phyloP scores from a whole-genome alignment of 2,329 filamentous ascomycete genomes.

The Penicillium sp. region DNA sequence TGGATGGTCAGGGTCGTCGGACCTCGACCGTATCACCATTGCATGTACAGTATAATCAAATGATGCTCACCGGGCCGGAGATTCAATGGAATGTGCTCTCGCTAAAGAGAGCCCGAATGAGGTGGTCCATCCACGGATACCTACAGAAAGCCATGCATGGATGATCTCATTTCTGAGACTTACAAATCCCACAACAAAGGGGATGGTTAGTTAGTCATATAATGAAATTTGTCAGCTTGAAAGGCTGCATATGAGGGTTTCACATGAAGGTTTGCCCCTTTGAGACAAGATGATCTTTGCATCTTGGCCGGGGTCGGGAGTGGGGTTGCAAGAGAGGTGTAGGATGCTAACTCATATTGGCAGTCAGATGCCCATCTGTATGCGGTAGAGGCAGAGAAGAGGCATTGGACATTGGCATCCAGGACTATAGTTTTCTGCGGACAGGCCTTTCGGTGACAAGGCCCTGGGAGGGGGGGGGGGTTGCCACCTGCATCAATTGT shows the following conservation, averaged over 20 bases:
- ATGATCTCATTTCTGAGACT: slow-evolving; percentile 19
- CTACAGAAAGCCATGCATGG: slow-evolving; percentile 20
- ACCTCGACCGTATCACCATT: background rate
- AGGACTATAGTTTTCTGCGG: background rate
- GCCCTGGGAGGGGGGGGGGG: background rate
- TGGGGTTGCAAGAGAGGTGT: slow-evolving; percentile 4
- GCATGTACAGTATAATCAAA: background rate
- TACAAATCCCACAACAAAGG: background rate
- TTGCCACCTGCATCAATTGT: background rate
- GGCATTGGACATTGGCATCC: background rate
- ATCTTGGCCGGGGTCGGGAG: slow-evolving; percentile 11
- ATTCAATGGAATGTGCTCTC: slow-evolving; percentile 4
- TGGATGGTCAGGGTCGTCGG: slow-evolving; percentile 1
- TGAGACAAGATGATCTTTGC: slow-evolving; percentile 12
- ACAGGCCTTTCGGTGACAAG: background rate
- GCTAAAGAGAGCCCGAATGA: slow-evolving; percentile 2
- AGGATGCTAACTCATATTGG: background rate
- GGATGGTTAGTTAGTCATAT: background rate
- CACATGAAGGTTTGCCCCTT: slow-evolving; percentile 4
- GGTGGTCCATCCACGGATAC: slow-evolving; percentile 23
- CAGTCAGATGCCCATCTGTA: slow-evolving; percentile 17
- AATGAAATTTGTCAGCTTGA: slow-evolving; percentile 8
- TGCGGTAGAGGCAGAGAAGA: background rate
- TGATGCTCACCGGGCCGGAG: background rate
- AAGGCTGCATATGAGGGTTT: background rate